Base-by-base conservation (phyloP, 2,329 filamentous ascomycete species). In the Aspergillus tubingensis region DNA sequence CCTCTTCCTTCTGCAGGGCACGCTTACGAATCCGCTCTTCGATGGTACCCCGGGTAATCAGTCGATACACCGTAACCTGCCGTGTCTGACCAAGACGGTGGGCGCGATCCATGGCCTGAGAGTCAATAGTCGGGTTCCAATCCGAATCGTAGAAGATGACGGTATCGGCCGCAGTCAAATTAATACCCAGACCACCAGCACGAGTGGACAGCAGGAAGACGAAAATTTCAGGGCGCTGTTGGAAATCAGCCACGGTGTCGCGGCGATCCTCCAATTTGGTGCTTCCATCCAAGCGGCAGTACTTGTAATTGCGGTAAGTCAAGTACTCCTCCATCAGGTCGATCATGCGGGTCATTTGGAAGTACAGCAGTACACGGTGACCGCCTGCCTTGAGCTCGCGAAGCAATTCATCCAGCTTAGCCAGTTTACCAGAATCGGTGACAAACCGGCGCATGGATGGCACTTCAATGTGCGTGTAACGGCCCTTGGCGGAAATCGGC, bases 291-390 rank as follows among this genome's bases (percentile, higher is more conserved):
- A 99, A 85, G 62, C 95, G 91, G 71, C 94, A 96, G 80, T 97
- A 99, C 78, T 96, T 97, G 88, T 96, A 98, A 80, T 98, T 97
- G 75, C 95, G 91, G 80, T 98, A 98, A 0, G 95, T 98, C 61
- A 99, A 83, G 70, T 98, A 99, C 78, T 99, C 95, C 76, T 99
- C 95, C 91, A 98, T 98, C 62, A 99, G 82, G 75, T 99, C 94
- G 73, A 99, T 98, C 95, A 99, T 99, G 73, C 91, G 91, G 3
- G 95, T 99, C 95, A 99, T 99, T 82, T 99, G 95, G 91, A 99
- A 99, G 83, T 99, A 99, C 19, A 99, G 82, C 57, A 99, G 83
- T 21, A 99, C 95, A 72, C 95, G 92, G 70, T 99, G 95, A 38
- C 91, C 91, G 64, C 90, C 91, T 63, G 92, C 90, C 83, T 98